These are phyloP conservation scores for Achlya hypogyna DNA, from an alignment of 352 stramenopile species.

Conservation along the genomic window DNA sequence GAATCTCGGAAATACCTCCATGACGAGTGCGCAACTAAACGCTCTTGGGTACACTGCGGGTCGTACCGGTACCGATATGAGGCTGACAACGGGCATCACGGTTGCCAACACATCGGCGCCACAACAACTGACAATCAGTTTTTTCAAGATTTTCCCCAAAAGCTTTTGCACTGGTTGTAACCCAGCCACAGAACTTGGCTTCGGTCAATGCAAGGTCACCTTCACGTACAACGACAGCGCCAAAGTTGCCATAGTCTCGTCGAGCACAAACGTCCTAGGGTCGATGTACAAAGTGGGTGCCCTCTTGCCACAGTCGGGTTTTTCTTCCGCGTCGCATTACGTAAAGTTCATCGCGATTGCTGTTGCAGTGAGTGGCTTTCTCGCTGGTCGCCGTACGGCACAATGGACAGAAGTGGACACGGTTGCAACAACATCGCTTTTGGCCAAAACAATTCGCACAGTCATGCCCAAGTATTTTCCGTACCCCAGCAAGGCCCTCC, in stretches of 20 bases:
- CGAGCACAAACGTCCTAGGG: background rate
- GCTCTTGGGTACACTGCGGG: background rate
- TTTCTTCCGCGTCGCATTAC: background rate
- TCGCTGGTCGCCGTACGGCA: slow-evolving; percentile 1
- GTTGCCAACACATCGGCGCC: background rate
- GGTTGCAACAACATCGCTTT: background rate
- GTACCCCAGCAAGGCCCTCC: slow-evolving; percentile 1
- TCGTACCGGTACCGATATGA: slow-evolving; percentile 4
- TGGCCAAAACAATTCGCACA: background rate
- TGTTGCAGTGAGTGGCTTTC: background rate
- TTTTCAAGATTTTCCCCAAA: slow-evolving; percentile 1
- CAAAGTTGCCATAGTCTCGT: background rate
- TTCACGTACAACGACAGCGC: slow-evolving; percentile 8
- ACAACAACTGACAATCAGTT: background rate
- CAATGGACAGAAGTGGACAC: background rate
- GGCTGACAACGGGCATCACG: background rate
- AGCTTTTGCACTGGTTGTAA: slow-evolving; percentile 12
- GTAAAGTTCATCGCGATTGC: background rate
- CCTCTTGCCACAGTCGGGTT: background rate
- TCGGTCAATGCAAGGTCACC: background rate
- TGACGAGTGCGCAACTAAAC: background rate
- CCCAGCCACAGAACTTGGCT: slow-evolving; percentile 5
- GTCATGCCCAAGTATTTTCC: background rate
- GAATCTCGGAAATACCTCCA: background rate
- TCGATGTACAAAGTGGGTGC: background rate